Conservation (phyloP, 176 grass and related monocot genomes). For the Ampelocalamus luodianensis region DNA sequence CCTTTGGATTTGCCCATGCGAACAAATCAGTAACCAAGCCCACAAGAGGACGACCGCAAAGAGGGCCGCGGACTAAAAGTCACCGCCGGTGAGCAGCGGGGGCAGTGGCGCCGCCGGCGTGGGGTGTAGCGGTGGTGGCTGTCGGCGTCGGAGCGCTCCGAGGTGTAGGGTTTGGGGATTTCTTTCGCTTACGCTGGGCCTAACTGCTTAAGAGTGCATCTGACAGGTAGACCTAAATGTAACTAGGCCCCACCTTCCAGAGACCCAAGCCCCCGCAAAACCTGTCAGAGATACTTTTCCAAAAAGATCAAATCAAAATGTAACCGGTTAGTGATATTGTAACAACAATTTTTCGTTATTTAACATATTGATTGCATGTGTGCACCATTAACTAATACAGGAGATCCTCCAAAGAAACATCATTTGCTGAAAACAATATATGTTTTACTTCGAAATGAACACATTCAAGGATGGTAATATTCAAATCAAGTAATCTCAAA, state of each 20-base stretch:
- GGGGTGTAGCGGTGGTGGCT: background rate
- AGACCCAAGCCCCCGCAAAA: constrained; percentile 8
- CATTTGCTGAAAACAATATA: background rate
- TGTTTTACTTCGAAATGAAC: too few relatives aligned
- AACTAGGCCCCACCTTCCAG: background rate
- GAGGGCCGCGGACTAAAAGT: background rate
- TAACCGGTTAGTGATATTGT: background rate
- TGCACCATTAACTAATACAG: background rate
- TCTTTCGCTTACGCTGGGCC: background rate
- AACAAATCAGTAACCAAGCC: constrained; percentile 24
- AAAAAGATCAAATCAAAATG: background rate
- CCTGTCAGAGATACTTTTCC: background rate
- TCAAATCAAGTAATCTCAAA: too few relatives aligned
- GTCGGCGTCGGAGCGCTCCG: background rate
- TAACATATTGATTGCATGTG: background rate
- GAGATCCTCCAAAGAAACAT: background rate
- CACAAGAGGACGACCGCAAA: background rate
- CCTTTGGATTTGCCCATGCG: constrained; percentile 60
- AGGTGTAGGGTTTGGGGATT: constrained; percentile 32
- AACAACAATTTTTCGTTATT: background rate
- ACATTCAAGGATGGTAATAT: too few relatives aligned
- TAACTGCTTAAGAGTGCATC: background rate
- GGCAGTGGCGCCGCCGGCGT: constrained; percentile 24
- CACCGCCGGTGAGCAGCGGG: background rate
- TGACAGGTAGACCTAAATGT: background rate